Percentiles rank a stretch among this genome's conserved stretches.
phyloP scores from a whole-genome alignment of 192 early-diverging fungal genomes.

The Linnemannia elongata region DNA sequence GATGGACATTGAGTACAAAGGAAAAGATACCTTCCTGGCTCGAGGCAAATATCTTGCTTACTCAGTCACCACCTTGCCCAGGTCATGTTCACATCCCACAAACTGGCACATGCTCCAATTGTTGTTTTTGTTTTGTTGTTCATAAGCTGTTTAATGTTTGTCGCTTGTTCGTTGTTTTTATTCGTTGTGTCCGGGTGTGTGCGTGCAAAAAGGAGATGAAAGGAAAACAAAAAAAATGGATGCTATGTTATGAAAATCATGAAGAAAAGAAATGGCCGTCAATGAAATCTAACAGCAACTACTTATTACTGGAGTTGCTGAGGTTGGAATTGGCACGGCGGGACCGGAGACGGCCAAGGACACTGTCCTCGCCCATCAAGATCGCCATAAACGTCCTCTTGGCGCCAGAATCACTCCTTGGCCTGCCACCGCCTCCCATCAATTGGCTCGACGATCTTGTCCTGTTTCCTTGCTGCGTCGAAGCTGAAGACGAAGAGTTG shows the following conservation, averaged over 20 bases:
- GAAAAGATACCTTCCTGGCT: not conserved
- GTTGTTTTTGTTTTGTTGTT: not conserved
- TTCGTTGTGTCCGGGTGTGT: not conserved
- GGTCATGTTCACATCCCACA: not conserved
- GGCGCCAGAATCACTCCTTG: constrained; percentile 49
- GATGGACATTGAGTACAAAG: not conserved
- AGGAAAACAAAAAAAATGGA: not conserved
- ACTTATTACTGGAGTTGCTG: constrained; percentile 11
- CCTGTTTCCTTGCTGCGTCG: not conserved
- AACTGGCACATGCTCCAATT: not conserved
- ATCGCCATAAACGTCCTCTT: constrained; percentile 43
- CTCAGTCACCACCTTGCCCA: not conserved
- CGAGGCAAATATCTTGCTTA: not conserved
- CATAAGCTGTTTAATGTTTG: no score
- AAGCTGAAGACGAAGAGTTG: constrained; percentile 6
- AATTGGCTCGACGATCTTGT: constrained; percentile 14
- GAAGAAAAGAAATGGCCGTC: not conserved
- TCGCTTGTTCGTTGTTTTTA: not conserved
- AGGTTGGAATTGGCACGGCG: constrained; percentile 21
- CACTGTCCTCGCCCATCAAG: constrained; percentile 54
- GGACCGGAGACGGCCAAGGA: constrained; percentile 36
- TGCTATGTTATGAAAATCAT: not conserved
- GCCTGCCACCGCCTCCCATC: constrained; percentile 11
- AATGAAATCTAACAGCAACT: not conserved
- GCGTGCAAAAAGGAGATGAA: not conserved